phyloP scores from a whole-genome alignment of 1,139 yeast genomes.

The Ogataea hybrid region DNA sequence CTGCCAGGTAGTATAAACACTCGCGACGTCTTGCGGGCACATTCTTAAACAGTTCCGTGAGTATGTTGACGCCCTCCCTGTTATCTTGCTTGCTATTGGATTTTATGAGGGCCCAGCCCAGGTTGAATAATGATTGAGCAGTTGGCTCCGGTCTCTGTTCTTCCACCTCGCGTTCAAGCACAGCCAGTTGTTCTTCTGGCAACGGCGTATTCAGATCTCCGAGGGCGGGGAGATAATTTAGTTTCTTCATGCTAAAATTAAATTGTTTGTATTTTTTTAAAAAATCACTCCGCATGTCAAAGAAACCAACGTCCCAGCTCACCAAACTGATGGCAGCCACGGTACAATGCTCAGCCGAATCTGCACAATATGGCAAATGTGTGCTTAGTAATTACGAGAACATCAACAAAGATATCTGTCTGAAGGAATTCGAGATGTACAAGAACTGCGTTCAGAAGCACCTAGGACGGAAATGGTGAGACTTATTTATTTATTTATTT shows the following conservation, averaged over 20 bases:
- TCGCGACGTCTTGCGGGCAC: slow-evolving; percentile 86
- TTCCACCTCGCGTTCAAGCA: slow-evolving; percentile 73
- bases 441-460: slow-evolving; percentile 52
- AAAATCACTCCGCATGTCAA: slow-evolving; percentile 10
- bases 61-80: slow-evolving; percentile 71
- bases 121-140: slow-evolving; percentile 84
- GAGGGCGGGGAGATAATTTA: slow-evolving; percentile 28
- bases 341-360: slow-evolving; percentile 27
- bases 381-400: slow-evolving; percentile 53
- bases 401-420: slow-evolving; percentile 55
- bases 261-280: background rate
- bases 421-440: slow-evolving; percentile 53
- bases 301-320: slow-evolving; percentile 27
- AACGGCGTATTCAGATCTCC: slow-evolving; percentile 50
- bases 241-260: slow-evolving; percentile 21
- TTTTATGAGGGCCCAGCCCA: slow-evolving; percentile 94
- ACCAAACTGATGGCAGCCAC: slow-evolving; percentile 30
- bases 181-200: slow-evolving; percentile 68
- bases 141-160: slow-evolving; percentile 80
- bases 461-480: slow-evolving; percentile 29
- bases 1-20: slow-evolving; percentile 79
- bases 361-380: slow-evolving; percentile 56
- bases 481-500: slow-evolving; percentile 2
- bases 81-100: slow-evolving; percentile 61
- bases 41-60: slow-evolving; percentile 72